Conservation (phyloP, 2,329 filamentous ascomycete species). For the Orbilia blumenaviensis region DNA sequence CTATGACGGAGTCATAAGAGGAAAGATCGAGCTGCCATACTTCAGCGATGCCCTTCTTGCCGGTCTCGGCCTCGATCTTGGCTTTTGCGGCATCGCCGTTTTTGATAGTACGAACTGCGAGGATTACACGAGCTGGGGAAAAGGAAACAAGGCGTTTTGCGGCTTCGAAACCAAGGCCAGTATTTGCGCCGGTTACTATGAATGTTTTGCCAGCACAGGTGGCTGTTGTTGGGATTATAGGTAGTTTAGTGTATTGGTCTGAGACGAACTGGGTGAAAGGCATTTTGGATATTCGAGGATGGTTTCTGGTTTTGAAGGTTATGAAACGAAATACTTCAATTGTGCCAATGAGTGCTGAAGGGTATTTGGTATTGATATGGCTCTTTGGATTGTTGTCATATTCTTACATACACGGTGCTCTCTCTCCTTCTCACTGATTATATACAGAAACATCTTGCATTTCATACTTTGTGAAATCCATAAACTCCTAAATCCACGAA, state of each 20-base stretch:
- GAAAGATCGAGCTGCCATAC: constrained; percentile 61
- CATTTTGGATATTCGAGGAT: not conserved
- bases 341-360: no score
- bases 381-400: no score
- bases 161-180: constrained; percentile 63
- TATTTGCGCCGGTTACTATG: constrained; percentile 64
- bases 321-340: no score
- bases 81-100: constrained; percentile 63
- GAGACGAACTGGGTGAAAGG: constrained; percentile 10
- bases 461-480: not conserved
- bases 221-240: constrained; percentile 8
- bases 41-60: constrained; percentile 56
- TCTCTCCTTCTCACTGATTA: not conserved
- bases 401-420: no score
- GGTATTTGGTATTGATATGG: no score
- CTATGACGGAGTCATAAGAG: constrained; percentile 62
- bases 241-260: constrained; percentile 29
- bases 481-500: constrained; percentile 30
- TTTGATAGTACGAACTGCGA: constrained; percentile 61
- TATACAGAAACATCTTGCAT: not conserved
- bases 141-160: constrained; percentile 61
- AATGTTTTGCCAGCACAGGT: constrained; percentile 55
- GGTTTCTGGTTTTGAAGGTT: not conserved
- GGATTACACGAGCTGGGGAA: constrained; percentile 60
- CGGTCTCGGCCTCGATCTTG: constrained; percentile 58